Conservation (phyloP, 352 stramenopile species). For the Phytopythium helicoides region DNA sequence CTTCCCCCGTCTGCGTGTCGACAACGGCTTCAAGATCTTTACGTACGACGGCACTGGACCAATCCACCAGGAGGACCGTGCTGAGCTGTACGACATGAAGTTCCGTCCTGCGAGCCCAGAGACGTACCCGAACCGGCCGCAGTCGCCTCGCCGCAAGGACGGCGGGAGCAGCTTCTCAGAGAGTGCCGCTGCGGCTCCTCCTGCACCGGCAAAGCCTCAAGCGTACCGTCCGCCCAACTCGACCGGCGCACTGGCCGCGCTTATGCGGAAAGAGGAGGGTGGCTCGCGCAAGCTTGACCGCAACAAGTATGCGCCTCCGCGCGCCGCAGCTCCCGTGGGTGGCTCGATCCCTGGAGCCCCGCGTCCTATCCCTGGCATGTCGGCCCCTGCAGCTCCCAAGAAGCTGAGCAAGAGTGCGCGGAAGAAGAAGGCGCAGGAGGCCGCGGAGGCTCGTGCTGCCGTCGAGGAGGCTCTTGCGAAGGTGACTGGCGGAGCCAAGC, state of each 20-base stretch:
- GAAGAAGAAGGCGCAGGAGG: constrained; percentile 86
- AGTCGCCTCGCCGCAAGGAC: constrained; percentile 76
- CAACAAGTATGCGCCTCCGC: constrained; percentile 78
- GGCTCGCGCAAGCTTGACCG: constrained; percentile 80
- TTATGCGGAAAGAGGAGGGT: constrained; percentile 90
- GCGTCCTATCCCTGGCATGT: constrained; percentile 68
- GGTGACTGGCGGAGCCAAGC: constrained; percentile 19
- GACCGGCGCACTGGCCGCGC: constrained; percentile 89
- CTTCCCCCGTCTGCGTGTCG: constrained; percentile 97
- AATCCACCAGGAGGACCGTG: constrained; percentile 81
- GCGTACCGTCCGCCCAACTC: constrained; percentile 88
- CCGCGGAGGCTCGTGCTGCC: constrained; percentile 57
- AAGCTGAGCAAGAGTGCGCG: constrained; percentile 78
- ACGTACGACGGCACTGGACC: constrained; percentile 94
- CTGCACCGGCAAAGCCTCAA: constrained; percentile 60
- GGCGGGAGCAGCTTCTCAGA: constrained; percentile 36
- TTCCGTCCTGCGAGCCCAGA: constrained; percentile 76
- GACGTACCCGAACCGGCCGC: constrained; percentile 87
- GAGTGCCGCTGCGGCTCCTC: constrained; percentile 33
- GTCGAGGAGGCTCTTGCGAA: constrained; percentile 60
- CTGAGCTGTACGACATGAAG: constrained; percentile 85
- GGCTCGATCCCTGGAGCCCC: constrained; percentile 41
- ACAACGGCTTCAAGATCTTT: constrained; percentile 97
- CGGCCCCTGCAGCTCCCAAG: constrained; percentile 38
- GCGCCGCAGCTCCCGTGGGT: constrained; percentile 10